Evolutionary conservation across 345 rosid species (phyloP).

Genomic region (Eucalyptus sp.): DNA sequence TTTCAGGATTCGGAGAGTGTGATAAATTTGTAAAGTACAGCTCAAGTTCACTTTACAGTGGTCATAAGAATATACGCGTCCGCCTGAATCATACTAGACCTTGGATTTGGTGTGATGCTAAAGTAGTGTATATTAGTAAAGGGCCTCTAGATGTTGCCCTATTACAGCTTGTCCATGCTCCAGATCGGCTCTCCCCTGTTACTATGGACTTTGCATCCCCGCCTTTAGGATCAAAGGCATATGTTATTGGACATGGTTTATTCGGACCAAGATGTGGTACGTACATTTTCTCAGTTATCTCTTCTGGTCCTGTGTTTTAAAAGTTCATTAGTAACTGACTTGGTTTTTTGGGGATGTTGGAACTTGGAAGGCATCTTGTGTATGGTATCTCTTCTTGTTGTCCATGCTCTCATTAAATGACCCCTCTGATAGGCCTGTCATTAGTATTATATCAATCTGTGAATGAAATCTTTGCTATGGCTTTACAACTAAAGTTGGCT

Average conservation of each 20-base stretch:
- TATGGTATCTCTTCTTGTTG: background rate
- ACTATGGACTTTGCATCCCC: constrained; percentile 35
- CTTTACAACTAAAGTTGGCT: background rate
- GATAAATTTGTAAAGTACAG: constrained; percentile 14
- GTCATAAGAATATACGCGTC: constrained; percentile 42
- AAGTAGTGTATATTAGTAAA: constrained; percentile 57
- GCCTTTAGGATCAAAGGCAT: constrained; percentile 55
- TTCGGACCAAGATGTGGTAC: constrained; percentile 88
- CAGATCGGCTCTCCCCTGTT: constrained; percentile 48
- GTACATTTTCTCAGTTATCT: background rate
- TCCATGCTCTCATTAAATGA: background rate
- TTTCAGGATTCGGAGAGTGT: background rate
- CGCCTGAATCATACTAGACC: constrained; percentile 56
- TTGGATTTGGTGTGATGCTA: constrained; percentile 79
- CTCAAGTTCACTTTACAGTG: constrained; percentile 17
- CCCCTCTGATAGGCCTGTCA: background rate
- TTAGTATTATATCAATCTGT: background rate
- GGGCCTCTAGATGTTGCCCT: constrained; percentile 85
- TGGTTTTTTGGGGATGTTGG: background rate
- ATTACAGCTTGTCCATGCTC: constrained; percentile 50
- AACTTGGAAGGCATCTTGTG: background rate
- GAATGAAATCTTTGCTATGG: background rate
- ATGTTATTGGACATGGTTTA: constrained; percentile 81
- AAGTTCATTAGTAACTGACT: background rate
- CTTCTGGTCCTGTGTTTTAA: background rate